Evolutionary conservation across 805 yeast species (phyloP).

Genomic region (Candida broadrunensis): DNA sequence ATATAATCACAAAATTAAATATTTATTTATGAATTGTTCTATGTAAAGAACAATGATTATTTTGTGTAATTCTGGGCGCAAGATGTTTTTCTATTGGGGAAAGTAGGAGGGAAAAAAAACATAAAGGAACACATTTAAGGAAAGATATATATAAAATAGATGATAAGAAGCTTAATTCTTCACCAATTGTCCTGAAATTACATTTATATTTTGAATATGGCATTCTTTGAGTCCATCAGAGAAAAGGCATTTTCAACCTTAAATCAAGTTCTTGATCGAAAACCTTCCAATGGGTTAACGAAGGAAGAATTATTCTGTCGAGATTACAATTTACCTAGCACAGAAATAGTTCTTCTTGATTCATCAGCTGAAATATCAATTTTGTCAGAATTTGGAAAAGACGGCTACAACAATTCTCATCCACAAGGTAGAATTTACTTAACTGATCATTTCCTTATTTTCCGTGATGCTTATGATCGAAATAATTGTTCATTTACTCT

Average conservation of each 20-base stretch:
- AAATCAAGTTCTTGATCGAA: conserved; percentile 42
- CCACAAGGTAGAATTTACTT: conserved; percentile 66
- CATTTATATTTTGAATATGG: conserved; percentile 28
- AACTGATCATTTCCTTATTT: conserved; percentile 73
- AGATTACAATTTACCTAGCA: conserved; percentile 68
- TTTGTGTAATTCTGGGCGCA: no score
- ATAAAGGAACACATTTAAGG: no score
- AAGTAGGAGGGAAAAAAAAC: no score
- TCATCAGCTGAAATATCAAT: conserved; percentile 57
- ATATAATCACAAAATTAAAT: no score
- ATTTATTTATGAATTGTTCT: background rate
- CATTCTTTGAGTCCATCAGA: conserved; percentile 47
- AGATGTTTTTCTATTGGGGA: no score
- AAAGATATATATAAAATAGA: no score
- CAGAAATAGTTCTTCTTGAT: conserved; percentile 64
- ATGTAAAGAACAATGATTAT: no score
- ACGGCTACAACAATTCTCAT: conserved; percentile 17
- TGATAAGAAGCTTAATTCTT: no score
- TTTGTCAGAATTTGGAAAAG: conserved; percentile 18
- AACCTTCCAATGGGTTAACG: conserved; percentile 43
- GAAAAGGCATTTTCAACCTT: conserved; percentile 46
- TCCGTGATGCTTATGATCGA: conserved; percentile 67
- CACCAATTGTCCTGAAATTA: no score
- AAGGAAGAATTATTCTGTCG: conserved; percentile 69
- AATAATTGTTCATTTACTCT: conserved; percentile 65